Base-by-base conservation (phyloP, 2,329 filamentous ascomycete species). In the Colletotrichum zoysiae region DNA sequence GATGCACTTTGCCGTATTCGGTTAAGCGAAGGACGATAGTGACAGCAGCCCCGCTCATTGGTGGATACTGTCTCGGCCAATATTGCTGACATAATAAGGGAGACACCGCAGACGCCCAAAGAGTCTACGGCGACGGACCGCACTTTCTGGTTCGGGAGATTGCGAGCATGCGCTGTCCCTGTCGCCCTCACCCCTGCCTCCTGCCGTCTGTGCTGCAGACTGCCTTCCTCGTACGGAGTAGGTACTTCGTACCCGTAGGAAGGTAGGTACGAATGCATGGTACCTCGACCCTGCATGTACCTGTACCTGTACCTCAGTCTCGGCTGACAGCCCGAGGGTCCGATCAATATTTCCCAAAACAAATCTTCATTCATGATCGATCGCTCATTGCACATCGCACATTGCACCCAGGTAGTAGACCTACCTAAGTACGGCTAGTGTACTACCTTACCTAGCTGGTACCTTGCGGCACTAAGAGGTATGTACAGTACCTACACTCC, bases 151-250 rank as follows among this genome's bases (percentile, higher is more conserved):
- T 14, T 33, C 59, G 46, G 60, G 60, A 62, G 38, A 62, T 62
- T 62, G 60, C 46, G 18, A 26, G 35, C 46, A 53, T 14, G 35
- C n/a, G 11, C 2, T 62, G 26, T 26, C 26, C 26, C 26, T 26
- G 26, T 26, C 26, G 26, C 26, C 26, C 3, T 26, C 26, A 26
- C 3, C 59, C 59, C 51, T 51, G 60, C 26, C 40, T 14, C 38
- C 20, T 9, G 30, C 44, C 44, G 46, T 51, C 59, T 51, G 44
- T 51, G 23, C 59, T 62, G 59, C 59, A 40, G 59, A 26, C 33
- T 18, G 40, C 12, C 23, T 26, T 16, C 40, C 14, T 1, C 11
- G 3, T 18, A 42, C 40, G n/a, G n/a, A n/a, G n/a, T n/a, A n/a
- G n/a, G n/a, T n/a, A n/a, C n/a, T n/a, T n/a, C n/a, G 3, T 40